Percentiles rank a stretch among this genome's conserved stretches.
These are phyloP conservation scores for Centella asiatica DNA, from an alignment of 129 eudicot species.

Conservation along the genomic window DNA sequence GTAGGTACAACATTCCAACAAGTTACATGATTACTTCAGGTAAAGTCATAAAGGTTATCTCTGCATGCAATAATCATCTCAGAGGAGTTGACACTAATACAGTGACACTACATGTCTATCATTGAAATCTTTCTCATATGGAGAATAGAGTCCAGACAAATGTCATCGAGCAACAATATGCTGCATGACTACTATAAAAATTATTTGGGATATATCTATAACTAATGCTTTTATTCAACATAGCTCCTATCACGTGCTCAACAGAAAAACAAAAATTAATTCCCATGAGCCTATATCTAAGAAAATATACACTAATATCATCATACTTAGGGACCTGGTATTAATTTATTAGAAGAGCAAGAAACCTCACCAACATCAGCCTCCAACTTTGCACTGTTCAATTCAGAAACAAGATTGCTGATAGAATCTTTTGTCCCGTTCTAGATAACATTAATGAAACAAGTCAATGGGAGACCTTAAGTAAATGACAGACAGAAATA, in stretches of 20 bases:
- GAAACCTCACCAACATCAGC: slow-evolving; percentile 88
- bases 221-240: too few relatives aligned
- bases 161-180: too few relatives aligned
- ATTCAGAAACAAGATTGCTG: slow-evolving; percentile 84
- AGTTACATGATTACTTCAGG: too few relatives aligned
- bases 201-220: background rate
- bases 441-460: slow-evolving; percentile 27
- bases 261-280: background rate
- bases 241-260: background rate
- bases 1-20: too few relatives aligned
- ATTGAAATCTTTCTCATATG: too few relatives aligned
- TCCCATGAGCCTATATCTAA: background rate
- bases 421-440: slow-evolving; percentile 96
- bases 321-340: background rate
- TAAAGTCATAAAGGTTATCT: too few relatives aligned
- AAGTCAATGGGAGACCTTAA: background rate
- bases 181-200: background rate
- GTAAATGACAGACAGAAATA: background rate
- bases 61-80: too few relatives aligned
- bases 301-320: background rate
- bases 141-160: too few relatives aligned
- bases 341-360: slow-evolving; percentile 1
- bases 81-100: too few relatives aligned
- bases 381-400: slow-evolving; percentile 89
- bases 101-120: too few relatives aligned